Evolutionary conservation across 108 stramenopile species (phyloP).

Genomic region (Seminavis robusta): DNA sequence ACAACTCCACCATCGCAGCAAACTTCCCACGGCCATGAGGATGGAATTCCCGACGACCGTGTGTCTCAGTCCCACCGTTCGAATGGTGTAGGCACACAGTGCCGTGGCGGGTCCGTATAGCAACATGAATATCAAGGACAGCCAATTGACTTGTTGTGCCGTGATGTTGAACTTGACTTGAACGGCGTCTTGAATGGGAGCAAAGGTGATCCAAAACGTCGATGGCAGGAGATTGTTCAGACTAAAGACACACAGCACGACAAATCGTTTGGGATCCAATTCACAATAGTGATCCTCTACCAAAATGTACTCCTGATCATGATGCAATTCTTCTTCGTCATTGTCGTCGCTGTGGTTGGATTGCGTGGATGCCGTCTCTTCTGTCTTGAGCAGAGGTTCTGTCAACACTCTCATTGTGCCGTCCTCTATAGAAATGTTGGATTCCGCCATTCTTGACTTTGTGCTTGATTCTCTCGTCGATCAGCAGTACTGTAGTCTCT

Average conservation of each 20-base stretch:
- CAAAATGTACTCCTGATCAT: no score
- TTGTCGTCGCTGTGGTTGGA: no score
- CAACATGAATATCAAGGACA: constrained; percentile 2
- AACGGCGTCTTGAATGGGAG: constrained; percentile 12
- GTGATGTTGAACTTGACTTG: neutral
- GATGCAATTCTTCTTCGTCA: no score
- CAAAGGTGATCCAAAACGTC: constrained; percentile 12
- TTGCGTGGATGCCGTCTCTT: no score
- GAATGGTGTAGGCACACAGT: constrained; percentile 1
- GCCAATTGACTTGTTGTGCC: constrained; percentile 3
- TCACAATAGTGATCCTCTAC: no score
- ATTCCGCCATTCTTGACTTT: no score
- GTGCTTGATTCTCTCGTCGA: no score
- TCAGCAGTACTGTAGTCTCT: no score
- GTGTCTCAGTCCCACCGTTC: neutral
- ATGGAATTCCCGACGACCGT: neutral
- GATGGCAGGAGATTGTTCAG: constrained; percentile 1
- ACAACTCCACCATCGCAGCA: constrained; percentile 7
- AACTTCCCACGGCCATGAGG: constrained; percentile 1
- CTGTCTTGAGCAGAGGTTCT: no score
- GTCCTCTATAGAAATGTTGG: no score
- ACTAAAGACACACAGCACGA: constrained; percentile 3
- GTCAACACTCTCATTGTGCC: no score
- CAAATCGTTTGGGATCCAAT: constrained; percentile 12
- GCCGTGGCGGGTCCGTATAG: constrained; percentile 1